Base-by-base conservation (phyloP, 2,329 filamentous ascomycete genomes). In the Leptographium lundbergii region DNA sequence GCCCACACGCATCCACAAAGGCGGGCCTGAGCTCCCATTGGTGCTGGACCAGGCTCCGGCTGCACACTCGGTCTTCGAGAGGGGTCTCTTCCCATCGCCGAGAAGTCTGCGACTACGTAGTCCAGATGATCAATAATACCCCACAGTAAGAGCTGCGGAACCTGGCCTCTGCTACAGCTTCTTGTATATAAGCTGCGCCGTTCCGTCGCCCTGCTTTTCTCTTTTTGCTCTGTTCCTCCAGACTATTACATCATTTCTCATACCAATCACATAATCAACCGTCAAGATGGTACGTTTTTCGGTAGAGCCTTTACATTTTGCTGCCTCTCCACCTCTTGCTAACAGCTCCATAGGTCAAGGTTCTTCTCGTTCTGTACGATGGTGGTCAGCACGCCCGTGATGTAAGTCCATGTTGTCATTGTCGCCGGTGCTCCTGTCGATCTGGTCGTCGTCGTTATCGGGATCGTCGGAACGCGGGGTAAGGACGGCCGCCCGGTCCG, bases 341-440 rank as follows among this genome's bases (percentile, higher is more conserved):
- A 14, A 48, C 6, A 11, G 24, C 32, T 11, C 32, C 13, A 22
- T 66, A 96, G 91, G 91, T 91, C 79, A 96, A 96, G 80, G 89
- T 96, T 77, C 86, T 96, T 72, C 81, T 91, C 71, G 89, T 95
- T 68, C 83, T 96, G 67, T 96, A 96, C 81, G 91, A 96, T 76
- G 91, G 91, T 73, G 82, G 84, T 72, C 79, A 90, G 78, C 90
- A 96, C 79, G 91, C 91, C 77, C 78, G 88, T 75, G 81, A 96
- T 71, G 90, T 95, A 72, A 73, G 77, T 72, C 7, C 1, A 9
- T 22, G 10, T 42, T 54, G 32, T 54, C 54, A 1, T 22, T 54
- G 52, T 24, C 53, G 29, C 34, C 39, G 60, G 50, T 58, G 29
- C 29, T 5, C 29, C 29, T 10, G 29, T 17, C 14, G 13, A 14